Conservation (phyloP, 345 rosid species). For the Excoecaria cochinchinensis region DNA sequence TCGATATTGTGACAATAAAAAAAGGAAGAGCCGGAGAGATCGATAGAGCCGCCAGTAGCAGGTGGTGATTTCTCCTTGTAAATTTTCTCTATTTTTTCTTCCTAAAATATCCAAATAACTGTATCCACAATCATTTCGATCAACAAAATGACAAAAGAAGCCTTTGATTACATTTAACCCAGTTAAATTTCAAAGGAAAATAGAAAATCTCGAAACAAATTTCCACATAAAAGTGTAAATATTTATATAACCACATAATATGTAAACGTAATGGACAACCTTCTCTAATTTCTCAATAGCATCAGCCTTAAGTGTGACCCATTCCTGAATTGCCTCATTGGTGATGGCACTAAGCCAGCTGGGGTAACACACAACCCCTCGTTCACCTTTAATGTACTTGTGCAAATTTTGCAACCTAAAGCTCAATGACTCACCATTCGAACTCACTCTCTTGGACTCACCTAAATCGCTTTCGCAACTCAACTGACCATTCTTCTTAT, state of each 20-base stretch:
- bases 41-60: too few species aligned
- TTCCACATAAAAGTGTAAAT: neutral
- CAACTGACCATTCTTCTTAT: too few species aligned
- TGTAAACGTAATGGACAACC: constrained; percentile 46
- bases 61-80: constrained; percentile 1
- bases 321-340: constrained; percentile 91
- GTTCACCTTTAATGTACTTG: neutral
- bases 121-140: neutral
- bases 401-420: neutral
- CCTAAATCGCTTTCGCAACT: too few species aligned
- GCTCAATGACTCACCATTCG: too few species aligned
- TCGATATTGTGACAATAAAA: too few species aligned
- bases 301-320: constrained; percentile 88
- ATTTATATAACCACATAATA: too few species aligned
- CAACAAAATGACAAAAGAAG: constrained; percentile 19
- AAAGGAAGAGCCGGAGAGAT: too few species aligned
- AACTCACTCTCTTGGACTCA: too few species aligned
- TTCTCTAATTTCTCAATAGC: constrained; percentile 85
- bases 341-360: constrained; percentile 39
- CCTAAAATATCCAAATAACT: too few species aligned
- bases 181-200: neutral
- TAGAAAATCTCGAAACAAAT: neutral
- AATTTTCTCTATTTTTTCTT: too few species aligned
- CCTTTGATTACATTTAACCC: neutral
- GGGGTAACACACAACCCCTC: too few species aligned